Evolutionary conservation across 2,329 filamentous ascomycete species (phyloP).

Genomic region (Colletotrichum musicola): DNA sequence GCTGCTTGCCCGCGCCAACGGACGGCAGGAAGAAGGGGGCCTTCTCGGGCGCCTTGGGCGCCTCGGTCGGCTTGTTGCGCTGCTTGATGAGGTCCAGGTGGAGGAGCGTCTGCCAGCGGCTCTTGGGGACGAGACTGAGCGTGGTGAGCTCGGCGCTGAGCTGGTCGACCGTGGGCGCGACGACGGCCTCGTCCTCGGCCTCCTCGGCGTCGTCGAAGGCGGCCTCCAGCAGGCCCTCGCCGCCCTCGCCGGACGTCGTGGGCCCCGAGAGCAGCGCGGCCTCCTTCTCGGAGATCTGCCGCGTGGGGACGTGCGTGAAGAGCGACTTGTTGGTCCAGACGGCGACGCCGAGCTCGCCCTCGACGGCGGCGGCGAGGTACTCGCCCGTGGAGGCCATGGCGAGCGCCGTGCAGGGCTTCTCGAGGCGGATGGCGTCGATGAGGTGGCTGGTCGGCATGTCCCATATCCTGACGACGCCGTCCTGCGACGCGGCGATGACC

Average conservation of each 20-base stretch:
- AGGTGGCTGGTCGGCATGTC: slow-evolving; percentile 95
- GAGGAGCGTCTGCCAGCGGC: slow-evolving; percentile 92
- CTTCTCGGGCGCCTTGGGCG: slow-evolving; percentile 91
- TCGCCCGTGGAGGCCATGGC: slow-evolving; percentile 93
- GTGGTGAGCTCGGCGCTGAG: slow-evolving; percentile 87
- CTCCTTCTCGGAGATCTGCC: slow-evolving; percentile 84
- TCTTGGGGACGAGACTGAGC: slow-evolving; percentile 88
- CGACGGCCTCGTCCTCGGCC: slow-evolving; percentile 66
- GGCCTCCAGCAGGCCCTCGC: slow-evolving; percentile 79
- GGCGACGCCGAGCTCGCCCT: slow-evolving; percentile 87
- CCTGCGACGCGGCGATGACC: slow-evolving; percentile 89
- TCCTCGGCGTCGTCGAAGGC: slow-evolving; percentile 73
- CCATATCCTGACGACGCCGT: slow-evolving; percentile 87
- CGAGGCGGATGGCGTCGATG: slow-evolving; percentile 89
- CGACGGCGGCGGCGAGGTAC: slow-evolving; percentile 90
- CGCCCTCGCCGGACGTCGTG: slow-evolving; percentile 85
- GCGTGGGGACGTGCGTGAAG: slow-evolving; percentile 88
- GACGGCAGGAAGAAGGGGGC: slow-evolving; percentile 95
- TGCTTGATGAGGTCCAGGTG: slow-evolving; percentile 93
- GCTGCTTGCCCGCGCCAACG: slow-evolving; percentile 55
- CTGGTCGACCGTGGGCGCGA: slow-evolving; percentile 76
- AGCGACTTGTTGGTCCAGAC: slow-evolving; percentile 96
- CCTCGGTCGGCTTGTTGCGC: slow-evolving; percentile 93
- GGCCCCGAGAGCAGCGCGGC: slow-evolving; percentile 76
- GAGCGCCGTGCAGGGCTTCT: slow-evolving; percentile 83